Base-by-base conservation (phyloP, 768 basidiomycete species). In the Pulveroboletus sp. region DNA sequence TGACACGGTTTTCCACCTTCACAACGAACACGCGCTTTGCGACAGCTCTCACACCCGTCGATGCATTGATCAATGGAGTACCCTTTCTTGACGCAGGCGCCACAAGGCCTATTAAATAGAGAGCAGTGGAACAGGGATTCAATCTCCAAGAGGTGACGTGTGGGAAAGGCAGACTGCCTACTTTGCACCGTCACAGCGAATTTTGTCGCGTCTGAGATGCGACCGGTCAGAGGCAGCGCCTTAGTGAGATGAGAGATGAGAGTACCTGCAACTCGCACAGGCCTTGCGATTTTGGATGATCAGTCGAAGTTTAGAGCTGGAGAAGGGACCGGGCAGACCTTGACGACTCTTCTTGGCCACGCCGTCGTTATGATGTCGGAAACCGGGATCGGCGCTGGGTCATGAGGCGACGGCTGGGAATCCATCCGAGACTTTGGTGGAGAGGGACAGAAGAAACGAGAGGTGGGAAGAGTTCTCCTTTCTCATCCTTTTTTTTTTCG, bases 1-100 rank as follows among this genome's bases (percentile, higher is more conserved):
- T 57, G 55, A 46, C 72, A 73, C 5, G 73, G 70, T 24, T 61
- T 62, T 1, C 70, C 72, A 11, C 67, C 72, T 36, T 73, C 69
- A 26, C 72, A 74, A 0, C 70, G 75, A 30, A 80, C 57, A 33
- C 75, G 71, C 57, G 76, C 73, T 31, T 75, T 71, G 47, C 83
- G 72, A 56, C 83, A 84, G 26, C 72, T 68, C 57, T 81, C 79
- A 56, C 83, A 85, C 2, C 83, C 83, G 55, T 82, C 79, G 35
- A 76, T 71, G 56, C 83, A 85, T 57, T 78, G 76, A 54, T 79
- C 73, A 41, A 72, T 64, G 28, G 63, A 54, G 57, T 76, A 76
- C 11, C 79, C 77, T 54, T 79, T 83, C 69, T 76, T 83, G 27
- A 69, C 58, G 56, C 83, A 85, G 18, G 76, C 75, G 40, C 71